These are phyloP conservation scores for Alternaria arbusti DNA, from an alignment of 2,329 filamentous ascomycete genomes.

Conservation along the genomic window DNA sequence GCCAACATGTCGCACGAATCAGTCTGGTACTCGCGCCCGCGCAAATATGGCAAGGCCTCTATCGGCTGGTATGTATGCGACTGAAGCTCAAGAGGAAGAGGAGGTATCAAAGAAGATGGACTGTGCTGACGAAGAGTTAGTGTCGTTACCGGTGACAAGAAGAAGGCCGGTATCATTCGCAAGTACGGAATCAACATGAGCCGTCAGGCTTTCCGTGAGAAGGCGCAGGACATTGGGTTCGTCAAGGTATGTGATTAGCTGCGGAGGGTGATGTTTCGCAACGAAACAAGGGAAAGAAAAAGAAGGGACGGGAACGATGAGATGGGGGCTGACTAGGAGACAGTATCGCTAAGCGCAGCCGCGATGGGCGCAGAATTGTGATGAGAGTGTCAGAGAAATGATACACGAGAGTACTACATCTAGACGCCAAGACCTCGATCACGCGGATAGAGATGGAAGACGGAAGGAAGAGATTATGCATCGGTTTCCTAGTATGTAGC, in stretches of 20 bases:
- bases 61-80: slow-evolving; percentile 73
- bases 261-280: neutral
- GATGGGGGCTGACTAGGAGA: neutral
- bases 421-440: neutral
- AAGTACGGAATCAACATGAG: slow-evolving; percentile 94
- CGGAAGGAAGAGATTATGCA: neutral
- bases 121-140: slow-evolving; percentile 5
- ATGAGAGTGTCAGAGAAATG: neutral
- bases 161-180: slow-evolving; percentile 88
- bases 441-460: neutral
- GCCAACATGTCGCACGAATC: slow-evolving; percentile 36
- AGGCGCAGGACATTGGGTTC: slow-evolving; percentile 70
- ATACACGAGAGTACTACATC: neutral
- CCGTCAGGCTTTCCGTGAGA: slow-evolving; percentile 72
- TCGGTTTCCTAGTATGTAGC: neutral
- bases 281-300: neutral
- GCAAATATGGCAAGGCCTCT: slow-evolving; percentile 94
- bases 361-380: neutral
- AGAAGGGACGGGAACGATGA: neutral
- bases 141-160: slow-evolving; percentile 37
- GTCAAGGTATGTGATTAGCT: slow-evolving; percentile 60
- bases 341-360: neutral
- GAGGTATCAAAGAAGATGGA: neutral
- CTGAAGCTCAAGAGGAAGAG: accelerated
- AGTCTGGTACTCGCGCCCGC: slow-evolving; percentile 97